These are phyloP conservation scores for Nymphaea colorata DNA, from an alignment of 164 flowering plant species.

Conservation along the genomic window DNA sequence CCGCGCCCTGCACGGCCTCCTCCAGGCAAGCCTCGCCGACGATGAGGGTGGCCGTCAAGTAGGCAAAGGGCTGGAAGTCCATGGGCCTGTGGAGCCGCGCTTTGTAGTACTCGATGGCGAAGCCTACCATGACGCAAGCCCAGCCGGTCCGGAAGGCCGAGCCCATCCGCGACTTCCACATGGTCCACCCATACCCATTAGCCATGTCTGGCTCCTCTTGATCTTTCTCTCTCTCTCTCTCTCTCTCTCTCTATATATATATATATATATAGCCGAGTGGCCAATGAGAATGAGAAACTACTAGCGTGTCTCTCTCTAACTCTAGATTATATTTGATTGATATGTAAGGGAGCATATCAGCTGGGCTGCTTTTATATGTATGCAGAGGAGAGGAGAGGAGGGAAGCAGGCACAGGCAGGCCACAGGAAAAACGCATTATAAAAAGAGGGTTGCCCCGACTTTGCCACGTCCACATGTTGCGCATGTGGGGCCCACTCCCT, in stretches of 20 bases:
- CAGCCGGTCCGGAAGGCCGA: slow-evolving; percentile 51
- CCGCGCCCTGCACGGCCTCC: slow-evolving; percentile 46
- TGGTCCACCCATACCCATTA: slow-evolving; percentile 16
- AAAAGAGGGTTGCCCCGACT: no score
- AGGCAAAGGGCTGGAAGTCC: slow-evolving; percentile 32
- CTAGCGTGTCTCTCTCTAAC: neutral
- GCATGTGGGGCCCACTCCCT: no score
- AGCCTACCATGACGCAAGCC: slow-evolving; percentile 60
- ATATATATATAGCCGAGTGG: no score
- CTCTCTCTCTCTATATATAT: no score
- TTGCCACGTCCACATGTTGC: no score
- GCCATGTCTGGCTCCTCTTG: neutral
- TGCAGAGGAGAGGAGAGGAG: no score
- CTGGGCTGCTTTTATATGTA: no score
- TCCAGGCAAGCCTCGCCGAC: slow-evolving; percentile 56
- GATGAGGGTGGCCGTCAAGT: slow-evolving; percentile 46
- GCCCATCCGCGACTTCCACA: slow-evolving; percentile 43
- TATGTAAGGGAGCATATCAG: neutral
- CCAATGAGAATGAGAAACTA: no score
- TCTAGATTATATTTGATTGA: neutral
- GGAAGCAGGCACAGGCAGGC: no score
- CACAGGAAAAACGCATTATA: no score
- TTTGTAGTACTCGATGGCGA: slow-evolving; percentile 1
- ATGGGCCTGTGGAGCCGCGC: neutral
- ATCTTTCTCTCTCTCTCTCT: neutral